A percentile compares a stretch with the other conserved stretches of the same genome.
These are phyloP conservation scores for Graphilbum sp. DNA, from an alignment of 2,329 filamentous ascomycete genomes.

Conservation along the genomic window DNA sequence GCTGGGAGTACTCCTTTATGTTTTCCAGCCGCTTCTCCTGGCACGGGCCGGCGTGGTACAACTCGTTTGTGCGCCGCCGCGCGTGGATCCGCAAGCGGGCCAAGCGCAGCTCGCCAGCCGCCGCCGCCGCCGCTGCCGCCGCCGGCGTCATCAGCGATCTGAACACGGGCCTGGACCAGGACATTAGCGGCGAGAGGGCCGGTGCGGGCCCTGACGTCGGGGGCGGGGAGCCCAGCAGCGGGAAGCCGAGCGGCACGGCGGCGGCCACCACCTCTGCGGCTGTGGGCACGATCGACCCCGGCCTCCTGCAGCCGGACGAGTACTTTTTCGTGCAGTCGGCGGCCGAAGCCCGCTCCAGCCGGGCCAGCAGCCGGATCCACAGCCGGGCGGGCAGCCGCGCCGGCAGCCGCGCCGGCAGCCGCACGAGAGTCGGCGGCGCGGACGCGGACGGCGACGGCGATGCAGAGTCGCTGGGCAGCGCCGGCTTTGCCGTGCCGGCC, in stretches of 20 bases:
- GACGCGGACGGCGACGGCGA: constrained; percentile 25
- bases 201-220: not conserved
- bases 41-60: constrained; percentile 87
- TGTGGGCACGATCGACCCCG: constrained; percentile 33
- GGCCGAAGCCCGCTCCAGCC: constrained; percentile 22
- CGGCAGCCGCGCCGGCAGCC: constrained; percentile 6
- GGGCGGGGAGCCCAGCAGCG: not conserved
- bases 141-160: not conserved
- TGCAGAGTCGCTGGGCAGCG: constrained; percentile 25
- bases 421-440: not conserved
- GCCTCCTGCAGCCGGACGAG: constrained; percentile 55
- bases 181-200: too few relatives aligned
- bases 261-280: constrained; percentile 18
- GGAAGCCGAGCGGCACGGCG: not conserved
- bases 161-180: too few relatives aligned
- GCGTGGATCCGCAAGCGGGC: constrained; percentile 74
- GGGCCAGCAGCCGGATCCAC: constrained; percentile 21
- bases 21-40: constrained; percentile 63
- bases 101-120: constrained; percentile 23
- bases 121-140: not conserved
- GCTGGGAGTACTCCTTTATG: constrained; percentile 92
- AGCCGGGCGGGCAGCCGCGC: constrained; percentile 18
- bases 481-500: constrained; percentile 11
- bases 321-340: constrained; percentile 62
- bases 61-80: constrained; percentile 80